Base-by-base conservation (phyloP, 179 eudicot genomes). In the Vitellaria paradoxa region DNA sequence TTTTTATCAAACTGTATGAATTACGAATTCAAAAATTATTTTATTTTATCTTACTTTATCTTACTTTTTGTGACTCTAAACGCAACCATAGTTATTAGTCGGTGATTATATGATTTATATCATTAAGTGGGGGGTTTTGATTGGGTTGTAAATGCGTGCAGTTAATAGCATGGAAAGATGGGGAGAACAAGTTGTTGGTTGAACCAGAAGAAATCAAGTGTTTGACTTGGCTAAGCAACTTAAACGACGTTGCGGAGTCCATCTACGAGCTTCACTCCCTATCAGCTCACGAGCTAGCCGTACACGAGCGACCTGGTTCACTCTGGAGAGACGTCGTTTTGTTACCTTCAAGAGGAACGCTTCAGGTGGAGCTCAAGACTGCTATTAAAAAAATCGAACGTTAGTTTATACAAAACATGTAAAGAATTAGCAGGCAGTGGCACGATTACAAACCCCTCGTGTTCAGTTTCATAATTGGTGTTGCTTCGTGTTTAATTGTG, bases 101-200 rank as follows among this genome's bases (percentile, higher is more conserved):
- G n/a, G n/a, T n/a, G n/a, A n/a, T n/a, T n/a, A n/a, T n/a, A n/a
- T n/a, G n/a, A n/a, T n/a, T n/a, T 11, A 14, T 30, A 18, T 12
- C 4, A 76, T 17, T 53, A 0, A 67, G 4, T 10, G 1, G 37
- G 37, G 37, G 6, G 30, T 14, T 53, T 53, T 40, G 47, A 63
- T 77, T 13, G 37, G 20, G 64, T 11, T 5, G 37, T 30, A 30
- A 30, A 30, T 68, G 40, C 7, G 40, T 76, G 88, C 89, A 93
- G 98, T 81, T 93, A 82, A 90, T 93, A 81, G 98, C 86, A 8
- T 92, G 97, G 95, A 93, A 93, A 79, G 92, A 92, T 65, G 90
- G 90, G 62, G 74, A 77, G 24, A 81, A 84, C 86, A 92, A 85
- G 42, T 79, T 92, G 24, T 65, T 93, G 56, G 86, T 92, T 14